Conservation (phyloP, 371 early-diverging fungal species). For the Conidiobolus incongruus region DNA sequence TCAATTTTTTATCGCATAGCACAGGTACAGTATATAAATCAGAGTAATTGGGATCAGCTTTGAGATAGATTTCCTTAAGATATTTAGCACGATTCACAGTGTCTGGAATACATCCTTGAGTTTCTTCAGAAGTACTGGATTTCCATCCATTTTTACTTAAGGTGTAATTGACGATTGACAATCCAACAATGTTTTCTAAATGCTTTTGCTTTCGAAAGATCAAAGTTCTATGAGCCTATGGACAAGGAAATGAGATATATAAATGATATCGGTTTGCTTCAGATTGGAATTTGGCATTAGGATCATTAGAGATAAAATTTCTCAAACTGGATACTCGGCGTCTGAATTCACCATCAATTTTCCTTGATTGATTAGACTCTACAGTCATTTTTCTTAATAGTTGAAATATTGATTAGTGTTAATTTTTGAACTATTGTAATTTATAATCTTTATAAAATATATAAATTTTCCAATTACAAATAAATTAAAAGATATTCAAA, state of each 20-base stretch:
- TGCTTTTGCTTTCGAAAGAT: conserved; percentile 74
- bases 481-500: no score
- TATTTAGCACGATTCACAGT: conserved; percentile 39
- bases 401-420: no score
- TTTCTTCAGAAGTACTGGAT: conserved; percentile 39
- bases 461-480: no score
- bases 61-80: conserved; percentile 71
- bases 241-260: conserved; percentile 58
- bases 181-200: conserved; percentile 45
- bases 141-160: conserved; percentile 64
- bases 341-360: conserved; percentile 69
- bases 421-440: no score
- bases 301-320: conserved; percentile 25
- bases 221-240: conserved; percentile 81
- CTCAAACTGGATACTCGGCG: conserved; percentile 74
- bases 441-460: no score
- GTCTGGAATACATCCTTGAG: conserved; percentile 61
- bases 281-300: conserved; percentile 40
- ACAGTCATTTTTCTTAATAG: no score
- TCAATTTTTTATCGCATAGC: conserved; percentile 73
- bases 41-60: conserved; percentile 33
- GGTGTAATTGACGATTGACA: conserved; percentile 66
- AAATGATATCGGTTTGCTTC: conserved; percentile 59
- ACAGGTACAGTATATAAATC: conserved; percentile 69
- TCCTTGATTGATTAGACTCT: no score